Base-by-base conservation (phyloP, 768 basidiomycete genomes). In the Multifurca ochricompacta region DNA sequence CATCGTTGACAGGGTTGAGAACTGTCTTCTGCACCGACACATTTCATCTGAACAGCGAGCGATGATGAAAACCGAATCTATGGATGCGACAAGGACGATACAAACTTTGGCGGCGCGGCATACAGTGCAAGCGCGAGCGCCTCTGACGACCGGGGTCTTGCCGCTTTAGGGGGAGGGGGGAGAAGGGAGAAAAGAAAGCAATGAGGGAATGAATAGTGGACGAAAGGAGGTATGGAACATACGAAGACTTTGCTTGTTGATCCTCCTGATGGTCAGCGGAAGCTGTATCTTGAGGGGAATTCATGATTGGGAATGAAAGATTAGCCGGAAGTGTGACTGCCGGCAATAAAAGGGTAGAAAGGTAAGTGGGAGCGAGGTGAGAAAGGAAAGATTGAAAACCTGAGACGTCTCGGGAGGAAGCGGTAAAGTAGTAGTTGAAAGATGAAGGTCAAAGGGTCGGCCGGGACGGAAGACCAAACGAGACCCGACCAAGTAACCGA, bases 1-100 rank as follows among this genome's bases (percentile, higher is more conserved):
- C 89, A 92, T 47, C 89, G 83, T 67, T 91, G 87, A 66, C 89
- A 92, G 28, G 78, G 80, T 63, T 81, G 82, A 58, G 80, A 76
- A 55, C 88, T 87, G 63, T 91, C 88, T 66, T 92, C 89, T 46
- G 90, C 85, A 41, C 87, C 89, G 55, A 91, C 88, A 63, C 89
- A 92, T 68, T 91, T 90, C 89, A 92, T 92, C 89, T 91, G 61
- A 40, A 51, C 23, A 9, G 25, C 9, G 49, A 19, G 28, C 35
- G 51, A 27, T 52, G 41, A 52, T 53, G 40, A 41, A 52, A 44
- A 48, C 43, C 25, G 16, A 55, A 28, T 51, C 50, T 55, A 59
- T 51, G 46, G 42, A 60, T 23, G 49, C 53, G 55, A 48, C 50
- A 57, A 32, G 57, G 54, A 51, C 36, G 59, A 48, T 36, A 44